Conservation (phyloP, 2,329 filamentous ascomycete species). For the Didymella sp. region DNA sequence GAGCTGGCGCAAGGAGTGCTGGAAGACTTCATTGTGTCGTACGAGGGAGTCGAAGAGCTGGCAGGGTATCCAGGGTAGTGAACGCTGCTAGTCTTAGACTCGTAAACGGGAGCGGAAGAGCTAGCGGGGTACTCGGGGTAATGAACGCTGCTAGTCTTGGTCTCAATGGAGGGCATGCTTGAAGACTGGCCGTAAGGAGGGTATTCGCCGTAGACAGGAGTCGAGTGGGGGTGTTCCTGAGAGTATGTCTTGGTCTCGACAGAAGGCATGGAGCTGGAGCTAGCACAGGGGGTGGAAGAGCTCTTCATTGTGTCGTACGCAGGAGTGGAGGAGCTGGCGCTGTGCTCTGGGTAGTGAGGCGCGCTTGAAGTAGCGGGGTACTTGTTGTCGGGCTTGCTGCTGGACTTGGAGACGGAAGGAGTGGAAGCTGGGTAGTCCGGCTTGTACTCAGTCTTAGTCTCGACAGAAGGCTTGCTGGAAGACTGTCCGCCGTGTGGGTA, state of each 20-base stretch:
- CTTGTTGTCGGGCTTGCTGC: no score
- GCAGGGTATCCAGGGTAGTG: neutral
- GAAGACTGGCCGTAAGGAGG: no score
- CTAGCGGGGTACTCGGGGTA: neutral
- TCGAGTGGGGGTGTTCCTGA: neutral
- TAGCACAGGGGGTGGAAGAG: no score
- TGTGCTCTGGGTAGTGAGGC: no score
- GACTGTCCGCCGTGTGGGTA: neutral
- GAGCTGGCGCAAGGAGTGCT: neutral
- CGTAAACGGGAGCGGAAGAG: neutral
- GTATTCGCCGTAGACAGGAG: neutral
- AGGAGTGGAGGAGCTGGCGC: no score
- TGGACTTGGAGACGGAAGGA: no score
- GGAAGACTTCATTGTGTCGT: neutral
- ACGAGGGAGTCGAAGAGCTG: constrained; percentile 1
- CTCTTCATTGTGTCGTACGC: no score
- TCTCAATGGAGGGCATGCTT: neutral
- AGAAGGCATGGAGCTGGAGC: no score
- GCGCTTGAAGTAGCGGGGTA: no score
- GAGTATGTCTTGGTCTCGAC: no score
- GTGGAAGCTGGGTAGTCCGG: no score
- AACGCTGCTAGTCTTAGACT: neutral
- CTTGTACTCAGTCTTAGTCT: no score
- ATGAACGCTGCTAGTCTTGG: neutral
- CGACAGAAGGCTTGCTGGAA: neutral